Percentiles rank a stretch among this genome's conserved stretches.
These are phyloP conservation scores for Didymella glomerata DNA, from an alignment of 2,329 filamentous ascomycete genomes.

Conservation along the genomic window DNA sequence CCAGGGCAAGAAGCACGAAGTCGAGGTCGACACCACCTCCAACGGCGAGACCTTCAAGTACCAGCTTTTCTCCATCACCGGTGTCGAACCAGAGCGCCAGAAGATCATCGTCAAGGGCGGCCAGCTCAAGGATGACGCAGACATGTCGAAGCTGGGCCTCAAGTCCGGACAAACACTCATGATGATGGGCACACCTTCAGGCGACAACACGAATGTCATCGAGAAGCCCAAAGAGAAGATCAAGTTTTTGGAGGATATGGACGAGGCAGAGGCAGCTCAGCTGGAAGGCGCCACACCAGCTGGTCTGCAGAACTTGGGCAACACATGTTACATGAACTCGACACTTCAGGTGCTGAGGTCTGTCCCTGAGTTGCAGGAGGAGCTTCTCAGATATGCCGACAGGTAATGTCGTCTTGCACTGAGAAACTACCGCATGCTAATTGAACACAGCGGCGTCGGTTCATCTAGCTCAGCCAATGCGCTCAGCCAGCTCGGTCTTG, in stretches of 20 bases:
- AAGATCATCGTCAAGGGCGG: constrained; percentile 95
- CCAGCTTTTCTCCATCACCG: constrained; percentile 93
- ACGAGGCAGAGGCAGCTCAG: constrained; percentile 86
- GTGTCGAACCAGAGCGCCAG: constrained; percentile 94
- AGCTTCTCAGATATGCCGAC: constrained; percentile 70
- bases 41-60: constrained; percentile 95
- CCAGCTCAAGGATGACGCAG: constrained; percentile 93
- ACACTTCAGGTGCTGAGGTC: constrained; percentile 89
- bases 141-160: constrained; percentile 81
- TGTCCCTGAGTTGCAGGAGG: constrained; percentile 88
- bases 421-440: constrained; percentile 20
- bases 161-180: constrained; percentile 89
- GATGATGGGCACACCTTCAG: constrained; percentile 93
- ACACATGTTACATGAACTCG: constrained; percentile 98
- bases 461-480: constrained; percentile 44
- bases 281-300: constrained; percentile 85
- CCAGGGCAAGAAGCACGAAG: constrained; percentile 91
- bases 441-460: constrained; percentile 38
- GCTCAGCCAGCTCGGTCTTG: constrained; percentile 62
- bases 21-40: constrained; percentile 85
- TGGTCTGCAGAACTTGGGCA: constrained; percentile 89
- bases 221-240: constrained; percentile 78
- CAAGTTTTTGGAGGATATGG: constrained; percentile 97
- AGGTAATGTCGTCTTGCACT: constrained; percentile 35
- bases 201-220: constrained; percentile 66